phyloP scores from a whole-genome alignment of 139 green algal genomes.

The Desmodesmus armatus region DNA sequence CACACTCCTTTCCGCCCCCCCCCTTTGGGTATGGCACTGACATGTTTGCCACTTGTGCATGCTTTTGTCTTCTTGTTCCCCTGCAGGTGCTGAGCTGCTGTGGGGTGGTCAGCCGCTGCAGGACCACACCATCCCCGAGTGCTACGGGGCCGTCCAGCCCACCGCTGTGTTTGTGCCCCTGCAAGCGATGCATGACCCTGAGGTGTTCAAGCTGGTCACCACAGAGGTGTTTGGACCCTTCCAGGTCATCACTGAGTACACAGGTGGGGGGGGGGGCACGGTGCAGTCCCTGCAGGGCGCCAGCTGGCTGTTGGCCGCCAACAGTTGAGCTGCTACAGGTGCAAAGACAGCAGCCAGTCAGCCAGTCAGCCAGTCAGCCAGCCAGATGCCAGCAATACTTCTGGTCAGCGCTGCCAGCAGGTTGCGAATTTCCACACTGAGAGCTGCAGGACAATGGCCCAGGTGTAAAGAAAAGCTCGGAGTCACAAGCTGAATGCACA shows the following conservation, averaged over 20 bases:
- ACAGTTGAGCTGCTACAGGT: neutral
- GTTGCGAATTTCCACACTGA: too few species aligned
- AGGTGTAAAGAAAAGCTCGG: too few species aligned
- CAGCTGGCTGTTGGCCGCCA: neutral
- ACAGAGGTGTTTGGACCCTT: constrained; percentile 98
- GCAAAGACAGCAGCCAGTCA: too few species aligned
- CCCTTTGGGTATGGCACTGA: too few species aligned
- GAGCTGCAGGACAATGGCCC: too few species aligned
- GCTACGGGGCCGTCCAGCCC: constrained; percentile 94
- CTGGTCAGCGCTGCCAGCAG: too few species aligned
- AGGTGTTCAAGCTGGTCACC: constrained; percentile 82
- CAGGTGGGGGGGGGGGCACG: constrained; percentile 10
- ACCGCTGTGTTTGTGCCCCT: constrained; percentile 96
- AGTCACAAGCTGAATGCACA: too few species aligned
- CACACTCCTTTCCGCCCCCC: neutral
- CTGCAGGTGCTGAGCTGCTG: constrained; percentile 80
- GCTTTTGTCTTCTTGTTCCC: neutral
- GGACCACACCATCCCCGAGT: constrained; percentile 91
- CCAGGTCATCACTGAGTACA: constrained; percentile 72
- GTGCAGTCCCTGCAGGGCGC: neutral
- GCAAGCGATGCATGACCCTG: constrained; percentile 69
- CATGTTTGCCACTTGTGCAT: neutral
- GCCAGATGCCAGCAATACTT: too few species aligned
- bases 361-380: too few species aligned
- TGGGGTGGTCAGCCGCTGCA: constrained; percentile 87